Evolutionary conservation across 306 rosid genomes (phyloP), one percentile per base, ranked within the genome.

Genomic region (Albizia julibrissin): DNA sequence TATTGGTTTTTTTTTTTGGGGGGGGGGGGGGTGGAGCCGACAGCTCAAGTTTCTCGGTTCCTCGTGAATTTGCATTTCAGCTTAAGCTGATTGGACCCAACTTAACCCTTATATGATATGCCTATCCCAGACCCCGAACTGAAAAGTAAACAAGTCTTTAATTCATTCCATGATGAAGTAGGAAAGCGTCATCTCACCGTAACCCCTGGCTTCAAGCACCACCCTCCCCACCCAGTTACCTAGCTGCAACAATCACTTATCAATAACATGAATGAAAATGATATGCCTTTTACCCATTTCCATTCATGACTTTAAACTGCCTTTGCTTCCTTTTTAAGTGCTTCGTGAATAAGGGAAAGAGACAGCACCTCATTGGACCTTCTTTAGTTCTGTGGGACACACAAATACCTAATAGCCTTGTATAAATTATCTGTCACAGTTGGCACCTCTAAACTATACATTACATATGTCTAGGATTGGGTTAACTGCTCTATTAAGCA

Each of bases 401-500:
- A 31, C 21, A 31, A 8, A 22, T 22, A 33, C 40, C 69, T 5
- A 7, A 14, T 29, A 0, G 24, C 61, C 8, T 52, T 52, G 0
- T 7, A 18, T 19, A 6, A 6, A 9, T 6, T 21, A 21, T 52
- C 22, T 2, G 27, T 27, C 34, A 26, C 33, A 12, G 6, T 61
- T 27, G 19, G 37, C 68, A 61, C 37, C 16, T 12, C 37, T 11
- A 16, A 26, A 10, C 61, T 21, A 37, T 37, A 2, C 33, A 5
- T 26, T 61, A 26, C 37, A 61, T 10, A 5, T 37, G 39, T 61
- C 8, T 61, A 5, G n/a, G 24, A 52, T 52, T 18, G 69, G 65
- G 24, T 39, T 80, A 19, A 44, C 79, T 50, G 44, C 79, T 70
- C 81, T 16, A 2, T n/a, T 83, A 79, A 62, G 85, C 69, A 82